These are phyloP conservation scores for Karstenula rhodostoma DNA, from an alignment of 2,329 filamentous ascomycete species.

Conservation along the genomic window DNA sequence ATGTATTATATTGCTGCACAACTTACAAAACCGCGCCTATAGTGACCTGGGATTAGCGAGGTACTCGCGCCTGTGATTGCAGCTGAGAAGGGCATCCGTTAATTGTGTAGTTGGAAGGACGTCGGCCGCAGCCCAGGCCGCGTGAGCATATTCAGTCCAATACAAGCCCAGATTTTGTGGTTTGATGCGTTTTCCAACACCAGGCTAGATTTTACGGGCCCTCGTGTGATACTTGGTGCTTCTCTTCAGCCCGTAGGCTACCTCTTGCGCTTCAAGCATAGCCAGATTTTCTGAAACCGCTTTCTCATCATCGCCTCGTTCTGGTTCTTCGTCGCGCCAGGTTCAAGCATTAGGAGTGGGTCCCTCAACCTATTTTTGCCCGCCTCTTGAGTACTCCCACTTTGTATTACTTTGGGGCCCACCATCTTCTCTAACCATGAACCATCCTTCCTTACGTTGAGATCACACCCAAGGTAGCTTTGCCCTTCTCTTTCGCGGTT, in stretches of 20 bases:
- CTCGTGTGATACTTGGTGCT: background rate
- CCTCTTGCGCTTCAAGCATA: background rate
- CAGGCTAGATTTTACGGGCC: too few species aligned
- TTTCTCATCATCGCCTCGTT: background rate
- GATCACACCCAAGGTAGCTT: slow-evolving; percentile 1
- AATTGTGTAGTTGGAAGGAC: too few species aligned
- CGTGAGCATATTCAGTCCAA: too few species aligned
- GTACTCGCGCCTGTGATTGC: too few species aligned
- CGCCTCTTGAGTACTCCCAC: background rate
- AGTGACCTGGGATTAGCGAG: too few species aligned
- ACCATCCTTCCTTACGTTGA: background rate
- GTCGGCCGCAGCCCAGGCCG: too few species aligned
- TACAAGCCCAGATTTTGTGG: too few species aligned
- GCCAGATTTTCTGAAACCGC: background rate
- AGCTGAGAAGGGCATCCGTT: too few species aligned
- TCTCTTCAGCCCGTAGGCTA: background rate
- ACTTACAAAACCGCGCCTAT: too few species aligned
- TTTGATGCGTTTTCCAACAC: too few species aligned
- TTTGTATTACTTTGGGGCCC: background rate
- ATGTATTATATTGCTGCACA: too few species aligned
- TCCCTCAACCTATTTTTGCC: background rate
- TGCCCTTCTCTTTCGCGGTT: slow-evolving; percentile 1
- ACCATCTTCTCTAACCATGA: background rate
- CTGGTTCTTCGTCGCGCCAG: background rate
- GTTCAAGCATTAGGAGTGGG: slow-evolving; percentile 1